Percentiles rank a stretch among this genome's conserved stretches.
phyloP scores from a whole-genome alignment of 495 filamentous ascomycete genomes.

The Neurospora sp. region DNA sequence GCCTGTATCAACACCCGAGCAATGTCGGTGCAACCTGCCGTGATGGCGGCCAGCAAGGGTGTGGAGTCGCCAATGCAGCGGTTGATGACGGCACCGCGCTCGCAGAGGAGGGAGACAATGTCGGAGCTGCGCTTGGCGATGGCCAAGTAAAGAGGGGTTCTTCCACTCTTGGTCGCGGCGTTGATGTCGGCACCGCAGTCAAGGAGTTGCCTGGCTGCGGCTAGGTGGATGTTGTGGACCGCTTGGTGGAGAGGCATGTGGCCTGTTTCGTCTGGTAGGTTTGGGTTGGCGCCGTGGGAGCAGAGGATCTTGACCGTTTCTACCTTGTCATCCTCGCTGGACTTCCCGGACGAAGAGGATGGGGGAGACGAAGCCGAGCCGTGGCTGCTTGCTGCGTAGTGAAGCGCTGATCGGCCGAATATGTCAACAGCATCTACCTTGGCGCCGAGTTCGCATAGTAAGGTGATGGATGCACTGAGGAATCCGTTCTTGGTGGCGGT shows the following conservation, averaged over 20 bases:
- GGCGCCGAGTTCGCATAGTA: conserved; percentile 20
- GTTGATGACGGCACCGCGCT: conserved; percentile 17
- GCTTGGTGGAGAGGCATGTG: conserved; percentile 17
- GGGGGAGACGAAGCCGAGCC: neutral
- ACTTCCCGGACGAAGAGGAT: neutral
- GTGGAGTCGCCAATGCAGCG: conserved; percentile 13
- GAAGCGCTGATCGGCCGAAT: conserved; percentile 17
- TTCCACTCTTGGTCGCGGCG: conserved; percentile 8
- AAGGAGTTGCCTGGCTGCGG: conserved; percentile 12
- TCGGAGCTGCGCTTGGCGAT: conserved; percentile 11
- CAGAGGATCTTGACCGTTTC: conserved; percentile 15
- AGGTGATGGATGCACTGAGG: conserved; percentile 12
- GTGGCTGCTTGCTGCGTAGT: conserved; percentile 13
- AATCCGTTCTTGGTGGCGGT: conserved; percentile 16
- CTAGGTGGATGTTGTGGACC: conserved; percentile 7
- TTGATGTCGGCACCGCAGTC: conserved; percentile 19
- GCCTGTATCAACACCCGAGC: conserved; percentile 13
- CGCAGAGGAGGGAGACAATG: conserved; percentile 17
- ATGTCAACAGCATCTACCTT: conserved; percentile 12
- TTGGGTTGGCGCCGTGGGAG: conserved; percentile 15
- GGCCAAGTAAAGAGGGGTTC: conserved; percentile 15
- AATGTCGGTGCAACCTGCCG: conserved; percentile 12
- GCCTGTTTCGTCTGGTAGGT: conserved; percentile 12
- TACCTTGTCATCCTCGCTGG: conserved; percentile 9
- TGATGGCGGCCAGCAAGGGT: conserved; percentile 18